Evolutionary conservation across 768 basidiomycete species (phyloP).

Genomic region (Nidula microcarpa): DNA sequence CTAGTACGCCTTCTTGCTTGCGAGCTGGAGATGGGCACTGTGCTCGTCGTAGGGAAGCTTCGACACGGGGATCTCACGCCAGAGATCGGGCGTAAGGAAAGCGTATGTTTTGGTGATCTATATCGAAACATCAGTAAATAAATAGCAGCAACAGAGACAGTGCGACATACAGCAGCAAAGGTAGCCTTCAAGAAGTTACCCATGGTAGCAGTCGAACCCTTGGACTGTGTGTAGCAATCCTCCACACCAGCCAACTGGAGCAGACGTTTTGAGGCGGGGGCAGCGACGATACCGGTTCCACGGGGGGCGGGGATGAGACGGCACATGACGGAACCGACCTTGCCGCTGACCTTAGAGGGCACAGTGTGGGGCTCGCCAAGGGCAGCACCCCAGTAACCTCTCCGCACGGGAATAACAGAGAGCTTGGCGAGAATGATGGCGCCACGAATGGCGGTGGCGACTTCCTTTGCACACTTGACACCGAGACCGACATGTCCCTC

Average conservation of each 20-base stretch:
- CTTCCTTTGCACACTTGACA: constrained; percentile 99
- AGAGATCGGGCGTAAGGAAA: constrained; percentile 97
- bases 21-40: constrained; percentile 87
- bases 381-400: constrained; percentile 99
- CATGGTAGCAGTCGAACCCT: constrained; percentile 98
- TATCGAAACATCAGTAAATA: constrained; percentile 1
- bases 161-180: constrained; percentile 74
- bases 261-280: constrained; percentile 94
- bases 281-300: constrained; percentile 99
- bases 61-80: constrained; percentile 90
- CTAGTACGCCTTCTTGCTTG: constrained; percentile 76
- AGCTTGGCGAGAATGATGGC: constrained; percentile 99
- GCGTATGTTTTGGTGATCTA: constrained; percentile 98
- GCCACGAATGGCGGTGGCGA: constrained; percentile 98
- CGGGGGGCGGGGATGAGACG: constrained; percentile 97
- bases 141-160: not conserved
- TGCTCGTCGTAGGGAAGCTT: constrained; percentile 94
- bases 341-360: constrained; percentile 96
- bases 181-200: constrained; percentile 99
- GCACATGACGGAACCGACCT: constrained; percentile 99
- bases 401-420: constrained; percentile 94
- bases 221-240: constrained; percentile 97
- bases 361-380: constrained; percentile 99
- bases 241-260: constrained; percentile 97
- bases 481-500: constrained; percentile 99